phyloP scores from a whole-genome alignment of 108 stramenopile species.

The Skeletonema potamos region DNA sequence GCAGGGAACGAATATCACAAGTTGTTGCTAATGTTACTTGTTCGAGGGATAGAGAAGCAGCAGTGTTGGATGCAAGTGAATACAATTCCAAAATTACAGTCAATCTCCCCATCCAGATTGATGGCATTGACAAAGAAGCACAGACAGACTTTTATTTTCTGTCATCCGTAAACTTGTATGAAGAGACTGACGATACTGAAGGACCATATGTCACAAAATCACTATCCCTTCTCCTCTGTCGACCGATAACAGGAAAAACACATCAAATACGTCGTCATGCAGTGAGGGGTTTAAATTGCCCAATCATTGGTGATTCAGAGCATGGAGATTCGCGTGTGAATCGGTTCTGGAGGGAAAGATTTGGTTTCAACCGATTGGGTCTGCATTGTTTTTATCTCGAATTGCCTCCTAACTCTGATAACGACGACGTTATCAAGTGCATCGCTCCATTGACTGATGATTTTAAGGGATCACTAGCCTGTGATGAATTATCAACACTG shows the following conservation, averaged over 20 bases:
- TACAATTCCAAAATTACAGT: slow-evolving; percentile 28
- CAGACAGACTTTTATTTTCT: slow-evolving; percentile 48
- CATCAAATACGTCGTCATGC: slow-evolving; percentile 55
- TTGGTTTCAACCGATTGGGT: slow-evolving; percentile 54
- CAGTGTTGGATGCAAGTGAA: slow-evolving; percentile 3
- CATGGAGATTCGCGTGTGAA: slow-evolving; percentile 72
- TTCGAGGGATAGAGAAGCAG: neutral
- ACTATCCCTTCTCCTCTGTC: slow-evolving; percentile 50
- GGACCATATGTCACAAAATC: slow-evolving; percentile 19
- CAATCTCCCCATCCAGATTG: slow-evolving; percentile 29
- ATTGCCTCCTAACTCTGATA: slow-evolving; percentile 24
- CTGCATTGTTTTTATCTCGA: slow-evolving; percentile 68
- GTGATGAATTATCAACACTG: slow-evolving; percentile 21
- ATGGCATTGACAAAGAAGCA: slow-evolving; percentile 45
- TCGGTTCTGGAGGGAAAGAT: slow-evolving; percentile 66
- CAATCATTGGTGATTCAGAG: slow-evolving; percentile 73
- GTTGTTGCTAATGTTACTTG: neutral
- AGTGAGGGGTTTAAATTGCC: slow-evolving; percentile 39
- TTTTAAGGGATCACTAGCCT: slow-evolving; percentile 22
- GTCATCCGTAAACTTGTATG: slow-evolving; percentile 20
- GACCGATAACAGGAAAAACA: slow-evolving; percentile 53
- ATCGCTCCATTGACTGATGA: slow-evolving; percentile 54
- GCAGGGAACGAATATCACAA: neutral
- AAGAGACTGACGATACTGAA: slow-evolving; percentile 3
- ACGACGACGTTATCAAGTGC: slow-evolving; percentile 23